Percentiles rank a stretch among this genome's conserved stretches.
Evolutionary conservation across 495 filamentous ascomycete species (phyloP).

Genomic region (Diplogelasinospora grovesii): DNA sequence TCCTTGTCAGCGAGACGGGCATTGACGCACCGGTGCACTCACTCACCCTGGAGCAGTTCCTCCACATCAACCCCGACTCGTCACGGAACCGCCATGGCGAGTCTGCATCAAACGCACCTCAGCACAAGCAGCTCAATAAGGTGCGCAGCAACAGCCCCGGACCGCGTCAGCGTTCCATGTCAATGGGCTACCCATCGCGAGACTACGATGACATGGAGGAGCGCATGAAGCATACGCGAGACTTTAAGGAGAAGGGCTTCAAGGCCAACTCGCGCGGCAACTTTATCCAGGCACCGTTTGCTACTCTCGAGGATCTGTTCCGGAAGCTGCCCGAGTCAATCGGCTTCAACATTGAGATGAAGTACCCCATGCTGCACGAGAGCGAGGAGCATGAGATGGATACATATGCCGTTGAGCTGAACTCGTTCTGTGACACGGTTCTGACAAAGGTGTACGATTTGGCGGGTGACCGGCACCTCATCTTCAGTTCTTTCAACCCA

Average conservation of each 20-base stretch:
- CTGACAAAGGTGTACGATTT: constrained; percentile 72
- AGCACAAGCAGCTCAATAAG: constrained; percentile 22
- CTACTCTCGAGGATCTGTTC: constrained; percentile 91
- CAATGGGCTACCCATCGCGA: constrained; percentile 28
- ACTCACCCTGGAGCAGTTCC: constrained; percentile 88
- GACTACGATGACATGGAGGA: constrained; percentile 56
- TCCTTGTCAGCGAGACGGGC: constrained; percentile 95
- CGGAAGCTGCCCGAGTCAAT: constrained; percentile 69
- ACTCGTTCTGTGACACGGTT: constrained; percentile 93
- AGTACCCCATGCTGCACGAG: constrained; percentile 97
- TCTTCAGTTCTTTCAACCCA: constrained; percentile 95
- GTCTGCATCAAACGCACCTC: constrained; percentile 11
- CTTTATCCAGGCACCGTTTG: constrained; percentile 91
- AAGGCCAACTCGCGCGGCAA: constrained; percentile 92
- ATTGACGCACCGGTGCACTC: constrained; percentile 96
- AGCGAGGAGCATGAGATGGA: constrained; percentile 95
- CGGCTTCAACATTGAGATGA: constrained; percentile 98
- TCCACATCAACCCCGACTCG: constrained; percentile 66
- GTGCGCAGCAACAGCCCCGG: constrained; percentile 29
- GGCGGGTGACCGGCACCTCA: constrained; percentile 69
- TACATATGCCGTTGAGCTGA: constrained; percentile 91
- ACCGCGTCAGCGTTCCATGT: constrained; percentile 39
- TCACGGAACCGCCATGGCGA: constrained; percentile 12
- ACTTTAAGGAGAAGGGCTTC: constrained; percentile 83
- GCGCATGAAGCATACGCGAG: constrained; percentile 93